Evolutionary conservation across 1,284 basidiomycete species (phyloP).

Genomic region (Exobasidium rhododendri): DNA sequence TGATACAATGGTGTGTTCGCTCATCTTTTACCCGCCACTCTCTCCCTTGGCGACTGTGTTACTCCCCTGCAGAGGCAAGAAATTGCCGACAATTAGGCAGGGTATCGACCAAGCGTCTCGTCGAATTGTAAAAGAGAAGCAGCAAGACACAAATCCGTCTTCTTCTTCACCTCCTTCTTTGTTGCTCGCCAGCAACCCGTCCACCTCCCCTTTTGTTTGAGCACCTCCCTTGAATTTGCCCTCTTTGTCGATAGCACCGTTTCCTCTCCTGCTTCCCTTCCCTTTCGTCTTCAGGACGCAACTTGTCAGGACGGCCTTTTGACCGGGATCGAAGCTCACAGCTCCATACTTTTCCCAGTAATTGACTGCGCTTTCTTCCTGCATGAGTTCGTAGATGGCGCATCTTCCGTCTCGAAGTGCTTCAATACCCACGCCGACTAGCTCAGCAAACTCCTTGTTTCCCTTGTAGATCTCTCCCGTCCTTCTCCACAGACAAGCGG

Average conservation of each 20-base stretch:
- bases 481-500: slow-evolving; percentile 90
- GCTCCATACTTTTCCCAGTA: slow-evolving; percentile 72
- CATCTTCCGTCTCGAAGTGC: slow-evolving; percentile 81
- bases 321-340: slow-evolving; percentile 68
- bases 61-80: slow-evolving; percentile 13
- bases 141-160: slow-evolving; percentile 68
- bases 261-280: background rate
- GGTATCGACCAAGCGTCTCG: slow-evolving; percentile 62
- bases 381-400: slow-evolving; percentile 86
- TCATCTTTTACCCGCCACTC: no score
- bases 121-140: slow-evolving; percentile 91
- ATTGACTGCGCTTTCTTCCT: slow-evolving; percentile 80
- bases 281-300: slow-evolving; percentile 66
- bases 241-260: background rate
- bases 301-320: slow-evolving; percentile 85
- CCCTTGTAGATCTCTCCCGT: slow-evolving; percentile 98
- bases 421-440: slow-evolving; percentile 77
- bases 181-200: background rate
- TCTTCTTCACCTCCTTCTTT: slow-evolving; percentile 58
- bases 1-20: no score
- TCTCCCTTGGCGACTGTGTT: no score
- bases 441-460: slow-evolving; percentile 84
- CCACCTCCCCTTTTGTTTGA: background rate
- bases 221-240: background rate
- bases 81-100: slow-evolving; percentile 23